Percentiles rank a stretch among this genome's conserved stretches.
phyloP scores from a whole-genome alignment of 2,329 filamentous ascomycete genomes.

The Cordyceps cateniannulata region DNA sequence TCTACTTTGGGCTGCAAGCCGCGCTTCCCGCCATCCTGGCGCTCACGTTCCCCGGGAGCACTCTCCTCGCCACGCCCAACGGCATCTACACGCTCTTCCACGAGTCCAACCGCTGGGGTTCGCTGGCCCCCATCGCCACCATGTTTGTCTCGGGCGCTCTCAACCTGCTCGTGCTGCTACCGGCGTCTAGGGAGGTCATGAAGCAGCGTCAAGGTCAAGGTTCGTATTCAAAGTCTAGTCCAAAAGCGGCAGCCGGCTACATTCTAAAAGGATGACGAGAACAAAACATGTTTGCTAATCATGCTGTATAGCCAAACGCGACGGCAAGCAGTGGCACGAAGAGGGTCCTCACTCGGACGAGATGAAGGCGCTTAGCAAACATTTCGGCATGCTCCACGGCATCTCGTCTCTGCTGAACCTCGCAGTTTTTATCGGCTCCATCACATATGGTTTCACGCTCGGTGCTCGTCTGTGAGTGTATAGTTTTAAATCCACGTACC shows the following conservation, averaged over 20 bases:
- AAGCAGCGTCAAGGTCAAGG: conserved; percentile 71
- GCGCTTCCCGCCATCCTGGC: conserved; percentile 65
- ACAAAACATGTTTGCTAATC: not conserved
- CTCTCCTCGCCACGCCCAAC: conserved; percentile 38
- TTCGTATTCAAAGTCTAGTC: conserved; percentile 30
- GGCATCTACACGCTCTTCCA: conserved; percentile 52
- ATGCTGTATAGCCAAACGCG: conserved; percentile 59
- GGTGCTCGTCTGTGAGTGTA: conserved; percentile 36
- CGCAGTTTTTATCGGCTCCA: conserved; percentile 57
- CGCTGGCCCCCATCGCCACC: conserved; percentile 60
- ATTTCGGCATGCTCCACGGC: conserved; percentile 74
- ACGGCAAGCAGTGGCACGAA: conserved; percentile 84
- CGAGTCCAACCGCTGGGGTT: conserved; percentile 53
- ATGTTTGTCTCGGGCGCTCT: conserved; percentile 64
- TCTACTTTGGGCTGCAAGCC: conserved; percentile 84
- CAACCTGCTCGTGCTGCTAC: conserved; percentile 68
- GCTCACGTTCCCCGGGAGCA: conserved; percentile 70
- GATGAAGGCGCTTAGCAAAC: conserved; percentile 74
- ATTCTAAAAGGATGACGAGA: conserved; percentile 7
- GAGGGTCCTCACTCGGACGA: conserved; percentile 72
- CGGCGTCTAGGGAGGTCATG: conserved; percentile 69
- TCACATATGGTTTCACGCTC: conserved; percentile 74
- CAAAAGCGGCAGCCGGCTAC: no score
- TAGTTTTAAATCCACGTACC: not conserved
- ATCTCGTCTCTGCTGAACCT: conserved; percentile 76